Percentiles rank a stretch among this genome's conserved stretches.
Conservation (phyloP, 805 yeast species). For the Myxozyma sirexii region DNA sequence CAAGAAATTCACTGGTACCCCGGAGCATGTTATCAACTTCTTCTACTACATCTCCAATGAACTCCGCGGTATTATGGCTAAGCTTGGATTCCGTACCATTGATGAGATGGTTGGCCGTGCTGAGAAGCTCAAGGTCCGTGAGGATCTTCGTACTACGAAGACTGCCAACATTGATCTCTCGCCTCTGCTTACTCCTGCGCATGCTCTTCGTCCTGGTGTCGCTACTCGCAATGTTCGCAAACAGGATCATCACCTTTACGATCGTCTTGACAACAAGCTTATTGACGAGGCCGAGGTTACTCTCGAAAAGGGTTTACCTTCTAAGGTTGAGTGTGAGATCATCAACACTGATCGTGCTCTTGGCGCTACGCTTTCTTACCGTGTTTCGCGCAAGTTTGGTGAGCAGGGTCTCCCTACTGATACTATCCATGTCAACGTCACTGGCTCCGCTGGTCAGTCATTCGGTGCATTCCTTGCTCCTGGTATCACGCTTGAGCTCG, state of each 20-base stretch:
- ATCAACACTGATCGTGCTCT: conserved; percentile 95
- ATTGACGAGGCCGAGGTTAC: conserved; percentile 95
- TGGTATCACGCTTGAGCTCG: conserved; percentile 91
- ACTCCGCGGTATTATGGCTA: conserved; percentile 89
- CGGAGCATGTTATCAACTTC: conserved; percentile 97
- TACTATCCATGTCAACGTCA: conserved; percentile 87
- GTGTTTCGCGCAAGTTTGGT: conserved; percentile 91
- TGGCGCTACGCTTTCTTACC: conserved; percentile 92
- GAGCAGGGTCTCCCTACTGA: conserved; percentile 93
- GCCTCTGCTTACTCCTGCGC: conserved; percentile 96
- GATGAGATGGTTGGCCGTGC: conserved; percentile 99
- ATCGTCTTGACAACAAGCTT: conserved; percentile 91
- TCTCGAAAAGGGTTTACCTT: conserved; percentile 95
- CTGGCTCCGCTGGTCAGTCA: conserved; percentile 97
- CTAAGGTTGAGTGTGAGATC: conserved; percentile 87
- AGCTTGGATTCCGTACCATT: conserved; percentile 90
- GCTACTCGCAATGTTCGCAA: conserved; percentile 89
- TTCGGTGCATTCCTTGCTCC: conserved; percentile 97
- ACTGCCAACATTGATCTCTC: conserved; percentile 88
- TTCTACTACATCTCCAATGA: conserved; percentile 94
- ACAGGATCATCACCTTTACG: conserved; percentile 91
- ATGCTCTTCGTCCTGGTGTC: conserved; percentile 93
- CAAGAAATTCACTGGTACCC: conserved; percentile 91
- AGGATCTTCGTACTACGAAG: conserved; percentile 82
- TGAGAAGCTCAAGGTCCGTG: conserved; percentile 83